A percentile compares a stretch with the other conserved stretches of the same genome.
phyloP scores from a whole-genome alignment of 2,329 filamentous ascomycete species.

The Trichoderma semiorbis region DNA sequence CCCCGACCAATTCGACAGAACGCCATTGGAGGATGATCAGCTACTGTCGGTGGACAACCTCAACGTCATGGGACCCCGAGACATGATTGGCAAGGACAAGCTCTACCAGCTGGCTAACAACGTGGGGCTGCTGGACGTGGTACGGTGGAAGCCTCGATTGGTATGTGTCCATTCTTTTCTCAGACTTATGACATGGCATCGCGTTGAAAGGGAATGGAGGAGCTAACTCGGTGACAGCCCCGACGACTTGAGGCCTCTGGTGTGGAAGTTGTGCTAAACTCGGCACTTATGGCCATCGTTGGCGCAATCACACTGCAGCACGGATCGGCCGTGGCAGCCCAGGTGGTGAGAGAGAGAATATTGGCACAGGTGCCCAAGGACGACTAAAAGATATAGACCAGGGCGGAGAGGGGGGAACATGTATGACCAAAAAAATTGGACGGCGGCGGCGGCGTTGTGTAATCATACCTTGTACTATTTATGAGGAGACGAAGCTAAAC shows the following conservation, averaged over 20 bases:
- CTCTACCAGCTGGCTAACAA: conserved; percentile 65
- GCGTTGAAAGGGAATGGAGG: conserved; percentile 10
- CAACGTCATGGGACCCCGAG: conserved; percentile 54
- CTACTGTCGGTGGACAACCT: conserved; percentile 74
- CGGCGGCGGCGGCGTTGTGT: conserved; percentile 16
- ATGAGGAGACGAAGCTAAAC: conserved; percentile 19
- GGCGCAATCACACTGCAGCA: conserved; percentile 87
- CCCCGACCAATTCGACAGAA: conserved; percentile 53
- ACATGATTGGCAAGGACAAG: conserved; percentile 61
- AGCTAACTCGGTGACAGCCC: conserved; percentile 38
- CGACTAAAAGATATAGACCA: not conserved
- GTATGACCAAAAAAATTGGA: not conserved
- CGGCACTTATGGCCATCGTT: conserved; percentile 78
- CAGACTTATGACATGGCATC: not conserved
- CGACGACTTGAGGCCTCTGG: conserved; percentile 71
- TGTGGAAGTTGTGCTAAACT: conserved; percentile 67
- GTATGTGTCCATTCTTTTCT: conserved; percentile 46
- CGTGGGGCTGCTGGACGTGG: conserved; percentile 68
- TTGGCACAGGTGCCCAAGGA: conserved; percentile 40
- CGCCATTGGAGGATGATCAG: conserved; percentile 66
- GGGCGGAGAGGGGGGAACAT: not conserved
- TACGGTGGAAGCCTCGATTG: conserved; percentile 85
- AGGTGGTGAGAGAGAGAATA: conserved; percentile 73
- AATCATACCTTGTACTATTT: conserved; percentile 27
- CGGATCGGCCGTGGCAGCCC: conserved; percentile 73